Evolutionary conservation across 1,284 basidiomycete species (phyloP), one percentile per base, ranked within the genome.

Genomic region (Moniliophthora roreri): DNA sequence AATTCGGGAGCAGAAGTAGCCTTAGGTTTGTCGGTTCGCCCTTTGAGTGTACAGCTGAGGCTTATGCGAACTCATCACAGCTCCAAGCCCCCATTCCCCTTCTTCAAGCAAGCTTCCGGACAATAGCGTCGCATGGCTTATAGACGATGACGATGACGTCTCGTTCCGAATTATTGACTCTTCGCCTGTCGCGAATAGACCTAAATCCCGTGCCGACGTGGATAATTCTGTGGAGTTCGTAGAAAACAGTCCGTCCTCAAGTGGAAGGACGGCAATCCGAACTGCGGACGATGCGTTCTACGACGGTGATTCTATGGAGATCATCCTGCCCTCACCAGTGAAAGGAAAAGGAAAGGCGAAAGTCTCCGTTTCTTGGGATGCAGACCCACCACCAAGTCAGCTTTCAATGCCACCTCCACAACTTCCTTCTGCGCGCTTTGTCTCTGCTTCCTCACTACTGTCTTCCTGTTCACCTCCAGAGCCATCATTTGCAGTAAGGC

Each of bases 71-170:
- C 13, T 10, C 16, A 16, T 8, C 4, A 13, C 24, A 28, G 26
- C 18, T 15, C 34, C 28, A 37, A 41, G 23, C 36, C 35, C 15
- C 21, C 1, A 32, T 4, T 13, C 6, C 16, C 18, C 50, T 34
- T 39, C 50, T 39, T 42, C 47, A 26, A 45, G 36, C 23, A 51
- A 40, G 46, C 54, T 38, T 13, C 50, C 36, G 42, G 60, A 67
- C 23, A 61, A 70, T 34, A 73, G 73, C 58, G 82, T 87, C 68
- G 75, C 80, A 2, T 88, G 86, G 85, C 70, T 88, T 20, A 66
- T 88, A 10, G 82, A 82, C 40, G 84, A 84, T 46, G 80, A 84
- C 50, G 78, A 80, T 51, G 76, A 78, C 2, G 71, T 71, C 3
- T 71, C 76, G 45, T 69, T 85, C 54, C 72, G 77, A 49, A 75